Percentiles rank a stretch among this genome's conserved stretches.
These are phyloP conservation scores for Striga asiatica DNA, from an alignment of 257 asterid species.

Conservation along the genomic window DNA sequence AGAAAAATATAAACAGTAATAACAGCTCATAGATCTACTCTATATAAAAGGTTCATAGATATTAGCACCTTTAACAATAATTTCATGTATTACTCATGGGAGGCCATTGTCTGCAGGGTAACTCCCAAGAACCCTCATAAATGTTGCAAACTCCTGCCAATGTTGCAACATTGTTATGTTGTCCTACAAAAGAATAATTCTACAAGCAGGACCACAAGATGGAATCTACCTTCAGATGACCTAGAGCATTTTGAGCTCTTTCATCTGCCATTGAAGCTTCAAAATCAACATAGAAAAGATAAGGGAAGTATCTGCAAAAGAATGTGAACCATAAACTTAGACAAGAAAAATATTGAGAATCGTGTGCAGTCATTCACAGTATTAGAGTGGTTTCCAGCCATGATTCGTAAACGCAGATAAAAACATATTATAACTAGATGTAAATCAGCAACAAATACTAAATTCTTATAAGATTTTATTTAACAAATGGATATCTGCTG, in stretches of 20 bases:
- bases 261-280: slow-evolving; percentile 99
- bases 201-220: neutral
- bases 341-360: neutral
- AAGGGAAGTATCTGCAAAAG: slow-evolving; percentile 70
- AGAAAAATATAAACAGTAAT: no score
- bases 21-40: no score
- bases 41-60: no score
- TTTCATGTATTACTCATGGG: slow-evolving; percentile 28
- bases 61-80: slow-evolving; percentile 21
- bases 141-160: slow-evolving; percentile 88
- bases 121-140: slow-evolving; percentile 92
- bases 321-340: neutral
- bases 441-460: neutral
- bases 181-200: neutral
- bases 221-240: slow-evolving; percentile 59
- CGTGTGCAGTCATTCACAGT: neutral
- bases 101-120: slow-evolving; percentile 83
- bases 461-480: neutral
- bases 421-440: neutral
- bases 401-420: neutral
- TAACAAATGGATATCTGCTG: slow-evolving; percentile 9
- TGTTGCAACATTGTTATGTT: neutral
- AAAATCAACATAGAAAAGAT: slow-evolving; percentile 94
- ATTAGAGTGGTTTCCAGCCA: neutral
- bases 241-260: slow-evolving; percentile 96